Evolutionary conservation across 352 stramenopile species (phyloP).

Genomic region (Phytophthora crassamura): DNA sequence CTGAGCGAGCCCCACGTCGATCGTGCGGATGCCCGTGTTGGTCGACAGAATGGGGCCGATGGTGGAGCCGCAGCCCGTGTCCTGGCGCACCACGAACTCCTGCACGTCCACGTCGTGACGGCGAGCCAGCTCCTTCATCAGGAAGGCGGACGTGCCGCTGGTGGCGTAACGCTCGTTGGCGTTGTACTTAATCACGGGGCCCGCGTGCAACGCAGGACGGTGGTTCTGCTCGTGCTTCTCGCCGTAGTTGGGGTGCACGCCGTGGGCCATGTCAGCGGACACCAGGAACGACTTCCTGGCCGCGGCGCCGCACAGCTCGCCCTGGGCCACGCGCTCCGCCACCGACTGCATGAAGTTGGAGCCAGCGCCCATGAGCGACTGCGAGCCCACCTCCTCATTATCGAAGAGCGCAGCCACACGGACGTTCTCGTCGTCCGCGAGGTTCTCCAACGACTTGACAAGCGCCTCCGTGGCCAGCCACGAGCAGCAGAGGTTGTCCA

Average conservation of each 20-base stretch:
- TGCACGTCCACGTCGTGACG: constrained; percentile 90
- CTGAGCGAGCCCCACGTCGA: constrained; percentile 97
- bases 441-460: constrained; percentile 75
- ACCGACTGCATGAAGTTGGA: constrained; percentile 85
- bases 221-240: constrained; percentile 96
- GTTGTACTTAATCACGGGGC: constrained; percentile 99
- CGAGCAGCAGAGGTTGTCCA: constrained; percentile 98
- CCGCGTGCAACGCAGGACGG: constrained; percentile 90
- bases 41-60: constrained; percentile 98
- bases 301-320: constrained; percentile 57
- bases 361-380: constrained; percentile 85
- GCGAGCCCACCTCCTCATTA: constrained; percentile 97
- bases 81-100: constrained; percentile 97
- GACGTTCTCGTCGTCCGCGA: constrained; percentile 84
- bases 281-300: constrained; percentile 86
- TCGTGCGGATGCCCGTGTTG: constrained; percentile 95
- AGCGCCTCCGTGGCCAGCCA: constrained; percentile 92
- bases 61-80: constrained; percentile 96
- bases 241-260: constrained; percentile 97
- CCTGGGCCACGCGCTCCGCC: constrained; percentile 62
- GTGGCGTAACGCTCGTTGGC: constrained; percentile 98
- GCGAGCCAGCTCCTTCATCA: constrained; percentile 92
- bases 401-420: constrained; percentile 97
- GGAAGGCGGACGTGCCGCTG: constrained; percentile 92
- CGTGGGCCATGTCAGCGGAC: constrained; percentile 97